phyloP scores from a whole-genome alignment of 2,329 filamentous ascomycete species.

The Cladophialophora carrionii region DNA sequence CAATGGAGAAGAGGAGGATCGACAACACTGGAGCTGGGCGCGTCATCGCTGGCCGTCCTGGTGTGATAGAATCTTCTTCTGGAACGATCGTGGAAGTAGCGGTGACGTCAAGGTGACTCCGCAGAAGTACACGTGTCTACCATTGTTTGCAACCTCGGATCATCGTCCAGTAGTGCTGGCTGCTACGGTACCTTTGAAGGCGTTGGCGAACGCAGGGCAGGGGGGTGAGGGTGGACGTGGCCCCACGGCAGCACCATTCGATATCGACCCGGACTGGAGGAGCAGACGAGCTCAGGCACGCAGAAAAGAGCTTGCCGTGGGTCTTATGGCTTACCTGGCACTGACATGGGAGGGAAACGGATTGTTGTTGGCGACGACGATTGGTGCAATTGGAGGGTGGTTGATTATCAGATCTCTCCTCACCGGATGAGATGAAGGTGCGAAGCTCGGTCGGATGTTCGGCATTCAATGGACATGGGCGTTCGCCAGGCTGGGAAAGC shows the following conservation, averaged over 20 bases:
- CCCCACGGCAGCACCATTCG: slow-evolving; percentile 57
- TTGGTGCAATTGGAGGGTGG: slow-evolving; percentile 47
- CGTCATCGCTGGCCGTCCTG: slow-evolving; percentile 84
- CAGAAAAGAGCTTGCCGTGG: slow-evolving; percentile 62
- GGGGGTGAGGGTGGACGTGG: slow-evolving; percentile 29
- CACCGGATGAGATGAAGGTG: not conserved
- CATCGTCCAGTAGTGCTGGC: slow-evolving; percentile 82
- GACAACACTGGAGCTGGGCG: slow-evolving; percentile 70
- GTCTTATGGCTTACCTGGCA: slow-evolving; percentile 59
- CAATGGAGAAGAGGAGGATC: slow-evolving; percentile 42
- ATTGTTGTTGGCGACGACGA: slow-evolving; percentile 46
- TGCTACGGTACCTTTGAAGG: slow-evolving; percentile 64
- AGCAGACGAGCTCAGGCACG: slow-evolving; percentile 58
- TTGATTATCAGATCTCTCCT: slow-evolving; percentile 46
- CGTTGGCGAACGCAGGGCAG: slow-evolving; percentile 43
- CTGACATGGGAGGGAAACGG: slow-evolving; percentile 54
- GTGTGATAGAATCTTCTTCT: slow-evolving; percentile 87
- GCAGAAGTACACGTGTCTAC: slow-evolving; percentile 71
- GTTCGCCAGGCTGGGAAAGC: slow-evolving; percentile 5
- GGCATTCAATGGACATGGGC: not conserved
- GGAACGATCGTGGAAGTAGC: slow-evolving; percentile 53
- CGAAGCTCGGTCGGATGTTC: slow-evolving; percentile 6
- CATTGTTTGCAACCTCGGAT: slow-evolving; percentile 80
- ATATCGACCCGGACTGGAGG: slow-evolving; percentile 62
- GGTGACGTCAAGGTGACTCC: slow-evolving; percentile 59